These are phyloP conservation scores for Phytophthora fragariaefolia DNA, from an alignment of 352 stramenopile genomes.

Conservation along the genomic window DNA sequence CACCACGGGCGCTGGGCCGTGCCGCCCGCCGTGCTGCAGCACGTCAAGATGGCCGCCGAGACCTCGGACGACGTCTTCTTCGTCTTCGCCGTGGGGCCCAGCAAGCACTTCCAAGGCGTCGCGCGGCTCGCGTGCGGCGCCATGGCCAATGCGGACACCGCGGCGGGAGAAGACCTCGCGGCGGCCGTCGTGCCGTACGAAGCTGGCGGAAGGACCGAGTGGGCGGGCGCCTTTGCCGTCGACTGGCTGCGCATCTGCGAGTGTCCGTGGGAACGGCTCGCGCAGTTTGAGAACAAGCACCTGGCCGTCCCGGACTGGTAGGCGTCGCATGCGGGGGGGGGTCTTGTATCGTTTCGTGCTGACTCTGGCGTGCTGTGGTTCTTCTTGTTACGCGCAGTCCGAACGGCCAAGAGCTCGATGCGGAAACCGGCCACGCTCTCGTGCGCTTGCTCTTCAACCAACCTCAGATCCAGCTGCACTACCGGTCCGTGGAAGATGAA, in stretches of 20 bases:
- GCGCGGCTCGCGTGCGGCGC: slow-evolving; percentile 49
- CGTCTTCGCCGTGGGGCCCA: slow-evolving; percentile 72
- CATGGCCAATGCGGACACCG: slow-evolving; percentile 42
- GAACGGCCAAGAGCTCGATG: slow-evolving; percentile 74
- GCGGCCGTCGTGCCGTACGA: slow-evolving; percentile 64
- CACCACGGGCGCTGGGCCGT: slow-evolving; percentile 78
- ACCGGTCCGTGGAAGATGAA: slow-evolving; percentile 88
- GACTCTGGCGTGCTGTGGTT: not conserved
- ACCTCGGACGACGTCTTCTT: slow-evolving; percentile 86
- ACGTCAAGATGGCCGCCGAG: slow-evolving; percentile 75
- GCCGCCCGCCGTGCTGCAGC: slow-evolving; percentile 53
- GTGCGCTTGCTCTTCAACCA: slow-evolving; percentile 86
- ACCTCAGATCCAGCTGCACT: slow-evolving; percentile 82
- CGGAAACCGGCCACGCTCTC: slow-evolving; percentile 70
- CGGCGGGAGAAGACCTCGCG: slow-evolving; percentile 58
- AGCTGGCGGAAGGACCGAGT: slow-evolving; percentile 51
- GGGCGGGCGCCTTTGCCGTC: slow-evolving; percentile 70
- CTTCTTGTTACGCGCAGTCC: slow-evolving; percentile 41
- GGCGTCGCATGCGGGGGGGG: slow-evolving; percentile 20
- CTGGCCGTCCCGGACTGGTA: slow-evolving; percentile 67
- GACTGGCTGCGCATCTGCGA: slow-evolving; percentile 91
- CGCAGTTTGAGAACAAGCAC: slow-evolving; percentile 76
- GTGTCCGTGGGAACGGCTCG: slow-evolving; percentile 84
- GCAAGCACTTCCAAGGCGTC: slow-evolving; percentile 84
- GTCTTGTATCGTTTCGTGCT: no score